These are phyloP conservation scores for Metarhizium brunneum DNA, from an alignment of 2,329 filamentous ascomycete genomes.

Conservation along the genomic window DNA sequence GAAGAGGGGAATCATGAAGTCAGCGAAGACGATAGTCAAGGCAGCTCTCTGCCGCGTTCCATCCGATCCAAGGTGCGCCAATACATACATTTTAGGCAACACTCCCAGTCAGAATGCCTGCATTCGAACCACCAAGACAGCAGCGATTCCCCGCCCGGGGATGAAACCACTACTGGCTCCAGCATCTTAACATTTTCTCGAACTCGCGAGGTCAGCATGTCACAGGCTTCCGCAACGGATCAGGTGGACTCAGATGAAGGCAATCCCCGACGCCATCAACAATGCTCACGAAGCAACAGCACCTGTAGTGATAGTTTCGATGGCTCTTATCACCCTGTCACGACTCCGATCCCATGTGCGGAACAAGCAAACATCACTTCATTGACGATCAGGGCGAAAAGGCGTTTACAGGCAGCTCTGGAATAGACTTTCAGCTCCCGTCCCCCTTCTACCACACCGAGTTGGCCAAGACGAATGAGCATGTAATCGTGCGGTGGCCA, in stretches of 20 bases:
- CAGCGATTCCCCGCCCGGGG: neutral
- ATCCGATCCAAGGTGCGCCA: neutral
- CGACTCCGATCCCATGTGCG: neutral
- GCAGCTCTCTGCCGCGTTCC: neutral
- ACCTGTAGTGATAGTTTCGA: neutral
- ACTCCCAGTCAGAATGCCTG: neutral
- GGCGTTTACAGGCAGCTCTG: conserved; percentile 8
- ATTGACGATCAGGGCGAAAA: neutral
- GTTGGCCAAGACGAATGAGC: conserved; percentile 2
- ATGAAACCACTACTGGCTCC: neutral
- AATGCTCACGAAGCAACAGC: neutral
- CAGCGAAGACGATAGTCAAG: neutral
- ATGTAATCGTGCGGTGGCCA: neutral
- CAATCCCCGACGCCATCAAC: neutral
- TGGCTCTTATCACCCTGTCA: neutral
- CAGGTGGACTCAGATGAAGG: neutral
- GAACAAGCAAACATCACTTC: neutral
- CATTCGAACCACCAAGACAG: neutral
- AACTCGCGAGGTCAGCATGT: neutral
- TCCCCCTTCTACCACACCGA: conserved; percentile 1
- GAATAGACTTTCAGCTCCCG: conserved; percentile 11
- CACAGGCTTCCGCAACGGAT: neutral
- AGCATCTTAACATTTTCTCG: neutral
- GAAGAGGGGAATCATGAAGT: conserved; percentile 3
- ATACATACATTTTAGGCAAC: neutral